Percentiles rank a stretch among this genome's conserved stretches.
Evolutionary conservation across 805 yeast genomes (phyloP).

Genomic region (Trichomonascus vanleenenianus): DNA sequence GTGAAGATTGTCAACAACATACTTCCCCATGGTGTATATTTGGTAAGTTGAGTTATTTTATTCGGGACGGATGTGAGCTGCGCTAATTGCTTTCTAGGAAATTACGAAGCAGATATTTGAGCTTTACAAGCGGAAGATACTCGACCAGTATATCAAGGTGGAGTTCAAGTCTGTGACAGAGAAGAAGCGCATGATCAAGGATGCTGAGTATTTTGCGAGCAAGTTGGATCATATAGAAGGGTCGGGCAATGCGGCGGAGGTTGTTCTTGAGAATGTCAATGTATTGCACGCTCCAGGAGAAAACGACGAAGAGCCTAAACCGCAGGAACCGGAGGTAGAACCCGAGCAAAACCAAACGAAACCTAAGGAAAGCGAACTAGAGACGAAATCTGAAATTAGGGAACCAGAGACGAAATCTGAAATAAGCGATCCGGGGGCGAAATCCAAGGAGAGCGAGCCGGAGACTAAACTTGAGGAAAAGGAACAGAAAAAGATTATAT

Average conservation of each 20-base stretch:
- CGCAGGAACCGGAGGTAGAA: neutral
- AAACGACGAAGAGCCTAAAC: neutral
- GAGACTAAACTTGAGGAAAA: constrained; percentile 13
- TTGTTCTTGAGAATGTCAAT: constrained; percentile 14
- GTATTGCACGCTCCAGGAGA: constrained; percentile 15
- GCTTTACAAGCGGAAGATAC: constrained; percentile 47
- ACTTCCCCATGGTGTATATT: constrained; percentile 43
- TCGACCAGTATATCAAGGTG: constrained; percentile 43
- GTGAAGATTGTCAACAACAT: constrained; percentile 51
- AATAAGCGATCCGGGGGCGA: neutral
- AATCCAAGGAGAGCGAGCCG: neutral
- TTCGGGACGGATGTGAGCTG: constrained; percentile 27
- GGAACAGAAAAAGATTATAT: constrained; percentile 2
- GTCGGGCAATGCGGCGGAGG: constrained; percentile 16
- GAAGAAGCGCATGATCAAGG: constrained; percentile 42
- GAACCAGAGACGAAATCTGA: neutral
- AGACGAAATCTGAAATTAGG: neutral
- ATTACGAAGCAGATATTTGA: constrained; percentile 34
- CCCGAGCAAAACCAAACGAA: neutral
- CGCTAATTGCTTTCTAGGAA: constrained; percentile 14
- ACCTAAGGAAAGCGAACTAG: neutral
- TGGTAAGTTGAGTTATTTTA: constrained; percentile 23
- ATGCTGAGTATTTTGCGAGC: constrained; percentile 57
- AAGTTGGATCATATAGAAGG: constrained; percentile 45
- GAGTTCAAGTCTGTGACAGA: constrained; percentile 20